A percentile compares a stretch with the other conserved stretches of the same genome.
These are phyloP conservation scores for Chamaecrista fasciculata DNA, from an alignment of 306 rosid species.

Conservation along the genomic window DNA sequence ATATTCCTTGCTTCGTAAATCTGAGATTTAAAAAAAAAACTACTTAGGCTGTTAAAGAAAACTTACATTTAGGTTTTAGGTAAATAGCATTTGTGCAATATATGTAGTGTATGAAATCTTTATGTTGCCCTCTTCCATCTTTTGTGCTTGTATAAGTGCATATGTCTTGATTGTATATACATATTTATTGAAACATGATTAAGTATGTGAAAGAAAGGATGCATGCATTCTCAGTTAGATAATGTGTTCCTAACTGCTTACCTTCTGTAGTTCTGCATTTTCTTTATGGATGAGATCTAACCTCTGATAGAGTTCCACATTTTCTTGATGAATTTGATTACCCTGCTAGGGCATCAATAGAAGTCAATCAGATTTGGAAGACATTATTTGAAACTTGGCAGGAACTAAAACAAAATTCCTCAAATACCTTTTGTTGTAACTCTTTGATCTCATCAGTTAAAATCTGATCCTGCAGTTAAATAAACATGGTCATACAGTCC, in stretches of 20 bases:
- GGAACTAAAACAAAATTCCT: conserved; percentile 4
- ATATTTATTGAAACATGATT: neutral
- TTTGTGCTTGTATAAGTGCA: neutral
- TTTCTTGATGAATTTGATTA: conserved; percentile 49
- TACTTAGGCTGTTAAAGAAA: conserved; percentile 20
- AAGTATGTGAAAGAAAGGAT: neutral
- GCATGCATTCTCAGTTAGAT: neutral
- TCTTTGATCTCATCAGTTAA: conserved; percentile 49
- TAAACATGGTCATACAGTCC: conserved; percentile 7
- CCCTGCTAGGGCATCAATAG: conserved; percentile 43
- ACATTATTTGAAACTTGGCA: neutral
- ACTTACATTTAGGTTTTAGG: conserved; percentile 16
- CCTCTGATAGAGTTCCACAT: conserved; percentile 46
- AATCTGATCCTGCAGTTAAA: conserved; percentile 47
- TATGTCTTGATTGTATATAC: conserved; percentile 5
- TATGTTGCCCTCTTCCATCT: neutral
- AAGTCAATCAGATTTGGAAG: conserved; percentile 25
- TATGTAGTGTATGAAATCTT: neutral
- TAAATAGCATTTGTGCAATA: neutral
- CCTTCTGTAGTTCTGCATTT: conserved; percentile 58
- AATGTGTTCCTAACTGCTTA: conserved; percentile 11
- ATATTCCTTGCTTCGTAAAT: conserved; percentile 45
- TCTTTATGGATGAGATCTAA: conserved; percentile 47
- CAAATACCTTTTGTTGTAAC: conserved; percentile 45
- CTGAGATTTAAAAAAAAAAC: conserved; percentile 43